Conservation (phyloP, 257 asterid genomes). For the Lithospermum erythrorhizon region DNA sequence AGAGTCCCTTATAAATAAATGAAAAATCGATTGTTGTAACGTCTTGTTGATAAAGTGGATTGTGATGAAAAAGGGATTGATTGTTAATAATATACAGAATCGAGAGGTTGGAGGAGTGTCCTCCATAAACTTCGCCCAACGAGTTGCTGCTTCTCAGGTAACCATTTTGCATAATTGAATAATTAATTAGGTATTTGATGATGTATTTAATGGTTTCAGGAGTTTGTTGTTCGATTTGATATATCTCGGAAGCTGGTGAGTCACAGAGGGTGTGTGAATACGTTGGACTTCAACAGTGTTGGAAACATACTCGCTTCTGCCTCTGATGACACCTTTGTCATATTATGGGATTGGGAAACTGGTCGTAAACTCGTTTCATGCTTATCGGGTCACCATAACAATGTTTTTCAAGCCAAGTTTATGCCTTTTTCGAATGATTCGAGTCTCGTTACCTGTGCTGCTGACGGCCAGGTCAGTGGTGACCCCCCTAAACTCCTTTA, state of each 20-base stretch:
- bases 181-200: neutral
- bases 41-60: no score
- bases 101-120: conserved; percentile 75
- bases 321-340: conserved; percentile 74
- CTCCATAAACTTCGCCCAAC: conserved; percentile 53
- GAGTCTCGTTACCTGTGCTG: conserved; percentile 81
- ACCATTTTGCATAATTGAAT: neutral
- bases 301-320: conserved; percentile 80
- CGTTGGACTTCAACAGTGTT: conserved; percentile 59
- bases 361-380: conserved; percentile 39
- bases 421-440: conserved; percentile 82
- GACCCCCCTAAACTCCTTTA: no score
- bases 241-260: conserved; percentile 52
- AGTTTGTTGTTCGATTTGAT: conserved; percentile 77
- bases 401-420: conserved; percentile 81
- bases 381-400: conserved; percentile 61
- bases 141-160: conserved; percentile 73
- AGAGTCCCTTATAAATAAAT: no score
- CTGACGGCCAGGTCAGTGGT: conserved; percentile 99
- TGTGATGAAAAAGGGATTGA: neutral
- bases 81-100: conserved; percentile 49
- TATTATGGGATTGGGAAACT: conserved; percentile 93
- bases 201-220: conserved; percentile 28
- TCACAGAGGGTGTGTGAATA: conserved; percentile 84
- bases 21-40: no score